A percentile compares a stretch with the other conserved stretches of the same genome.
These are phyloP conservation scores for Phytophthora sp. DNA, from an alignment of 352 stramenopile genomes.

Conservation along the genomic window DNA sequence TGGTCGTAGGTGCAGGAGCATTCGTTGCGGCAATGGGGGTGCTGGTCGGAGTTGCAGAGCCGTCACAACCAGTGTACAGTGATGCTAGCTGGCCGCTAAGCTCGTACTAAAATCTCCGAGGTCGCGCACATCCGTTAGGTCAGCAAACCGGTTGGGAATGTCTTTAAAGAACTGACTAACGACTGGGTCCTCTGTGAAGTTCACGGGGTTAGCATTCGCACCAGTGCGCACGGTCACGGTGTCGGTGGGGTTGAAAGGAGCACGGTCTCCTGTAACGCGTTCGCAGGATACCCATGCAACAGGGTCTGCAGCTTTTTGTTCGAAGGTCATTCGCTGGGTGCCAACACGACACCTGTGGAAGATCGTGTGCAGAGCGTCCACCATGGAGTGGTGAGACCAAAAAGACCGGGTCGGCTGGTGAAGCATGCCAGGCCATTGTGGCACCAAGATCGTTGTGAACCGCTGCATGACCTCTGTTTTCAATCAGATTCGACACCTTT, in stretches of 20 bases:
- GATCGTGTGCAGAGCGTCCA: constrained; percentile 70
- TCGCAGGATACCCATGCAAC: constrained; percentile 55
- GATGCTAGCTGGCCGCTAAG: constrained; percentile 47
- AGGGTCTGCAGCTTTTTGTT: constrained; percentile 49
- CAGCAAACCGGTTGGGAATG: constrained; percentile 45
- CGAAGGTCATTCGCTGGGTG: constrained; percentile 41
- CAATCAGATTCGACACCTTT: constrained; percentile 49
- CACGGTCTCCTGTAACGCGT: constrained; percentile 40
- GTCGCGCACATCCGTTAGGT: constrained; percentile 52
- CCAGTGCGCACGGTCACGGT: constrained; percentile 51
- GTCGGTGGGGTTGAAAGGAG: constrained; percentile 49
- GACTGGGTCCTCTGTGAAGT: constrained; percentile 34
- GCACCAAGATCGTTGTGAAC: constrained; percentile 53
- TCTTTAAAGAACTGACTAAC: constrained; percentile 47
- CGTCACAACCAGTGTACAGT: constrained; percentile 53
- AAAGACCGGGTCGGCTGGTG: constrained; percentile 71
- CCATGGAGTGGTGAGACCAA: constrained; percentile 71
- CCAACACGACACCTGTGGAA: constrained; percentile 78
- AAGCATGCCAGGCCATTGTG: constrained; percentile 54
- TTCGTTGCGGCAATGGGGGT: constrained; percentile 5
- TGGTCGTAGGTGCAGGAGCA: not conserved
- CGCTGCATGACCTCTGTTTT: constrained; percentile 64
- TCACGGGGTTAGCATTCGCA: constrained; percentile 37
- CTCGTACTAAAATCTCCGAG: constrained; percentile 64
- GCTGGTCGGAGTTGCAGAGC: constrained; percentile 16